Conservation (phyloP, 805 yeast species). For the Saccharomycopsis babjevae region DNA sequence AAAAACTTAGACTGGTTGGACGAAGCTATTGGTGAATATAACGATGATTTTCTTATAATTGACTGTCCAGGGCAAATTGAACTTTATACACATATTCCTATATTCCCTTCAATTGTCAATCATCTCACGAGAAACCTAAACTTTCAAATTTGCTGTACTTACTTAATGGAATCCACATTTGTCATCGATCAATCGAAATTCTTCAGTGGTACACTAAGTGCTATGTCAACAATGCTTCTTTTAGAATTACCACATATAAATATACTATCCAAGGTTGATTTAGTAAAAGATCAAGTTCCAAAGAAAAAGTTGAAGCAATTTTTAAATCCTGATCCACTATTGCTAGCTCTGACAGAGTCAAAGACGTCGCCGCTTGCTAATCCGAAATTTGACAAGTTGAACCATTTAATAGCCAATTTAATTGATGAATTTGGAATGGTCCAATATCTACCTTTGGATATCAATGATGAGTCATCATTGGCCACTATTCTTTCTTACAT, state of each 20-base stretch:
- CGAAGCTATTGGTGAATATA: slow-evolving; percentile 91
- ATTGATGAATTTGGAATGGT: slow-evolving; percentile 99
- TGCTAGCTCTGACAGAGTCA: slow-evolving; percentile 49
- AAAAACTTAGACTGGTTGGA: slow-evolving; percentile 95
- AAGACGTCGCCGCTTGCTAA: slow-evolving; percentile 23
- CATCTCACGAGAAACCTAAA: slow-evolving; percentile 73
- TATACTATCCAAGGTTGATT: slow-evolving; percentile 76
- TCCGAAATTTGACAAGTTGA: slow-evolving; percentile 59
- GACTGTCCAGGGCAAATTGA: slow-evolving; percentile 98
- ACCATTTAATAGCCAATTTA: slow-evolving; percentile 73
- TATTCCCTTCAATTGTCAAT: slow-evolving; percentile 77
- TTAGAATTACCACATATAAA: slow-evolving; percentile 93
- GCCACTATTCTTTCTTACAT: slow-evolving; percentile 80
- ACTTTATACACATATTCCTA: slow-evolving; percentile 88
- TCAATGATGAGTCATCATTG: slow-evolving; percentile 64
- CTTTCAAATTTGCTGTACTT: slow-evolving; percentile 86
- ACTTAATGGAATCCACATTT: slow-evolving; percentile 88
- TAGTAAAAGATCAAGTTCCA: slow-evolving; percentile 69
- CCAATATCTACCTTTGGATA: slow-evolving; percentile 84
- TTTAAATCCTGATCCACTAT: slow-evolving; percentile 83
- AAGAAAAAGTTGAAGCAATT: slow-evolving; percentile 72
- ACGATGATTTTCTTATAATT: slow-evolving; percentile 86
- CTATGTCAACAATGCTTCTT: slow-evolving; percentile 97
- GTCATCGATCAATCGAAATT: slow-evolving; percentile 84
- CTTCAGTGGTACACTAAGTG: slow-evolving; percentile 89